These are phyloP conservation scores for Byssothecium circinans DNA, from an alignment of 2,329 filamentous ascomycete species.

Conservation along the genomic window DNA sequence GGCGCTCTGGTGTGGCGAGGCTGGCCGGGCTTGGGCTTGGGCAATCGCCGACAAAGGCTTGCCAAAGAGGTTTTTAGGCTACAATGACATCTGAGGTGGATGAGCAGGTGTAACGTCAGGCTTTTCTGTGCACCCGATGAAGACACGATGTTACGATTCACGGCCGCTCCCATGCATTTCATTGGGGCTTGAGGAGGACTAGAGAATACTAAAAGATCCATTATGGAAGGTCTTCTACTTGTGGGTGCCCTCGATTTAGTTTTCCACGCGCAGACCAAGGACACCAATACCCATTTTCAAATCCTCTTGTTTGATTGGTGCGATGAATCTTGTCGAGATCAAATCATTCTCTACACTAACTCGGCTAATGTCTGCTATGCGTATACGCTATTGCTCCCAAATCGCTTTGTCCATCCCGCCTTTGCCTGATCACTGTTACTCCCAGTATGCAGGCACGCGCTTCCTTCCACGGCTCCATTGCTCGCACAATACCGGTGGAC, in stretches of 20 bases:
- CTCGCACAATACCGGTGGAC: no score
- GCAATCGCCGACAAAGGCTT: constrained; percentile 49
- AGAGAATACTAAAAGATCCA: constrained; percentile 5
- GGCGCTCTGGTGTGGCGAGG: constrained; percentile 54
- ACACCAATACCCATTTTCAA: constrained; percentile 7
- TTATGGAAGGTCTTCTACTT: not conserved
- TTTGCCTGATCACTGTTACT: no score
- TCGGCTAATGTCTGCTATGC: not conserved
- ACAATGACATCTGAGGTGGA: constrained; percentile 50
- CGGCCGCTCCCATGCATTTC: constrained; percentile 4
- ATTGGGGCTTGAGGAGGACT: not conserved
- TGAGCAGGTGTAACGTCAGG: not conserved
- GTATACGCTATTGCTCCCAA: not conserved
- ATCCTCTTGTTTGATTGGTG: constrained; percentile 1
- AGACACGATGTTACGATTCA: constrained; percentile 26
- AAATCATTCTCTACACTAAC: not conserved
- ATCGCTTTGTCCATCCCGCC: not conserved
- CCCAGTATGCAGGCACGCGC: no score
- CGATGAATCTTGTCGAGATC: not conserved
- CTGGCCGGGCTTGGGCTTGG: constrained; percentile 54
- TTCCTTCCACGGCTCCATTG: no score
- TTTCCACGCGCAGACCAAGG: constrained; percentile 5
- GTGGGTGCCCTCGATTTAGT: constrained; percentile 5
- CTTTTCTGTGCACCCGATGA: constrained; percentile 9
- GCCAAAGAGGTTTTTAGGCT: constrained; percentile 52